These are phyloP conservation scores for Lotmaria passim DNA, from an alignment of 208 protist genomes.

Conservation along the genomic window DNA sequence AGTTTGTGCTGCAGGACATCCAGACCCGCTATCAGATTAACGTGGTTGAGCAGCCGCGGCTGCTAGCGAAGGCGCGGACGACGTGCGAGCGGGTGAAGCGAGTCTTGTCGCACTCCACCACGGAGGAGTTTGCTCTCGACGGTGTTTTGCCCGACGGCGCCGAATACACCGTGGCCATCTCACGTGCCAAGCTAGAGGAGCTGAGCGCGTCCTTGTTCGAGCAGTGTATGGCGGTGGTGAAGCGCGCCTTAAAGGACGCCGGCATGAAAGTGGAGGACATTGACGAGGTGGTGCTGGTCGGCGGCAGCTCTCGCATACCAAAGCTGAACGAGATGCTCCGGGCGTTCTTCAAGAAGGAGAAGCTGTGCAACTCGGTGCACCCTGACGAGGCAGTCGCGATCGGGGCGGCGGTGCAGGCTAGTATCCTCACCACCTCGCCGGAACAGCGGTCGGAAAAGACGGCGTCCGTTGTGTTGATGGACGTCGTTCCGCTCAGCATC, in stretches of 20 bases:
- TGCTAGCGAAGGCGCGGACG: constrained; percentile 62
- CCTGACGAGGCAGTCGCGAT: constrained; percentile 99
- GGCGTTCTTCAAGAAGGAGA: constrained; percentile 73
- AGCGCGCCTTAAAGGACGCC: constrained; percentile 90
- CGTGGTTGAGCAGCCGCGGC: constrained; percentile 37
- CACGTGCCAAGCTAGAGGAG: constrained; percentile 98
- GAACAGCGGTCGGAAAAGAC: constrained; percentile 75
- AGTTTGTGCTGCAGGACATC: constrained; percentile 95
- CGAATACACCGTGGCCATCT: constrained; percentile 96
- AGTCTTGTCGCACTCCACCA: constrained; percentile 91
- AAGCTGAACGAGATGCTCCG: constrained; percentile 93
- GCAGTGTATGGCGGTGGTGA: constrained; percentile 75
- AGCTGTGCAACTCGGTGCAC: constrained; percentile 93
- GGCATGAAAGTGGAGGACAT: constrained; percentile 80
- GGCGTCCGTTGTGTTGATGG: constrained; percentile 96
- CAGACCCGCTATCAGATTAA: constrained; percentile 90
- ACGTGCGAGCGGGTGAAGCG: constrained; percentile 96
- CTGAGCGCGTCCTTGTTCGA: constrained; percentile 87
- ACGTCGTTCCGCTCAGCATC: constrained; percentile 96
- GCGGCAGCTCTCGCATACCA: constrained; percentile 97
- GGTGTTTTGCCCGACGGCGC: constrained; percentile 92
- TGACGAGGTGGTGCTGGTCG: constrained; percentile 95
- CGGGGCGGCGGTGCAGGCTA: constrained; percentile 99
- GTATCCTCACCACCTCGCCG: constrained; percentile 85
- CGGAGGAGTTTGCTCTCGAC: constrained; percentile 96